Evolutionary conservation across 441 rosid species (phyloP).

Genomic region (Croton laevigatus): DNA sequence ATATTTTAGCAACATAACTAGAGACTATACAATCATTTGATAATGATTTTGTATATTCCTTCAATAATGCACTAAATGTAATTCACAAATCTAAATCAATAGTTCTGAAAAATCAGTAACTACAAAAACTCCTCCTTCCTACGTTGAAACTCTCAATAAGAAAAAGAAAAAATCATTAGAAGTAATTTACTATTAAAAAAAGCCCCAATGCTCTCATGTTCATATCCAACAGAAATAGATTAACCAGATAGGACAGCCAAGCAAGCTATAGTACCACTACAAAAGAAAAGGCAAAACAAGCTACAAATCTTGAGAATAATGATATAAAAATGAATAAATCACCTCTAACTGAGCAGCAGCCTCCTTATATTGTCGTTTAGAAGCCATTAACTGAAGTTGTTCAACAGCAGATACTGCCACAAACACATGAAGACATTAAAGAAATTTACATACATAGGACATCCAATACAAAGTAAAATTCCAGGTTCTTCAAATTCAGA

Average conservation of each 20-base stretch:
- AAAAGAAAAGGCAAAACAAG: neutral
- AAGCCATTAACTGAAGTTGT: constrained; percentile 99
- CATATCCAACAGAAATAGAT: neutral
- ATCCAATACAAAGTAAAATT: neutral
- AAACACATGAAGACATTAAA: constrained; percentile 23
- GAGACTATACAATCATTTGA: neutral
- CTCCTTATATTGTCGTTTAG: constrained; percentile 96
- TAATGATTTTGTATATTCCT: neutral
- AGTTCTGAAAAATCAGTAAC: neutral
- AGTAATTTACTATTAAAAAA: neutral
- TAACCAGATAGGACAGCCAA: neutral
- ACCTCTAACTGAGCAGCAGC: constrained; percentile 99
- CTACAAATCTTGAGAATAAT: constrained; percentile 5
- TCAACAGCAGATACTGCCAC: constrained; percentile 96
- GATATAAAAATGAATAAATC: constrained; percentile 19
- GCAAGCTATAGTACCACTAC: neutral
- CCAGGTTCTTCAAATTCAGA: neutral
- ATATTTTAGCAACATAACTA: neutral
- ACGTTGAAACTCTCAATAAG: neutral
- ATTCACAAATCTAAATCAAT: constrained; percentile 1
- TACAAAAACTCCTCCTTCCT: neutral
- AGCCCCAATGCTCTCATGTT: neutral
- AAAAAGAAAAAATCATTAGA: too few relatives aligned
- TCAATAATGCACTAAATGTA: neutral
- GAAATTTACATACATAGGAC: constrained; percentile 14